phyloP scores from a whole-genome alignment of 192 early-diverging fungal genomes.

The Entomortierella chlamydospora region DNA sequence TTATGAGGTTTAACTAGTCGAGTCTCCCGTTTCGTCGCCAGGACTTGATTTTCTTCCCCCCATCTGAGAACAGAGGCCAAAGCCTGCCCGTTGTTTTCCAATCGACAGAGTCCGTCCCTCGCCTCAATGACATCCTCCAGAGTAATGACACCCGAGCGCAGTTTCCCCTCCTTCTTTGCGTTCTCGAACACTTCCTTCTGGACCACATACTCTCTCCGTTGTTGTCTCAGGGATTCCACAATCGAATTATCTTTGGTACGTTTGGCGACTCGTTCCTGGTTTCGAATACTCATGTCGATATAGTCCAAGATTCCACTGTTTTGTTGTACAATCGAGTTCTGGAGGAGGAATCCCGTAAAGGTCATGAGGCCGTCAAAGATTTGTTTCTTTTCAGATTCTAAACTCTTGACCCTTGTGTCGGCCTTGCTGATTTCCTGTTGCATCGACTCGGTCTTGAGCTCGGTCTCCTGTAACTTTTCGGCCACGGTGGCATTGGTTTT shows the following conservation, averaged over 20 bases:
- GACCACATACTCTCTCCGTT: constrained; percentile 9
- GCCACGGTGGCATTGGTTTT: too few relatives aligned
- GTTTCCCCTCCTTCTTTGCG: constrained; percentile 11
- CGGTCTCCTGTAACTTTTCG: constrained; percentile 9
- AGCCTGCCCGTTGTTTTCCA: constrained; percentile 32
- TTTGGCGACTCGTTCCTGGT: constrained; percentile 13
- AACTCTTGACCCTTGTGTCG: neutral
- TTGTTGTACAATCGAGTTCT: constrained; percentile 44
- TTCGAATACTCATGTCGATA: constrained; percentile 35
- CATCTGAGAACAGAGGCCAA: constrained; percentile 18
- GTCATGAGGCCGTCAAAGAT: constrained; percentile 22
- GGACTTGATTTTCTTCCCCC: constrained; percentile 19
- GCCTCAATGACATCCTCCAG: constrained; percentile 6
- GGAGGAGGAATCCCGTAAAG: constrained; percentile 39
- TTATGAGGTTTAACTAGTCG: too few relatives aligned
- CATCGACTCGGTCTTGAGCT: constrained; percentile 1
- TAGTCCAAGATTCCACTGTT: constrained; percentile 34
- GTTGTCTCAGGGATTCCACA: constrained; percentile 5
- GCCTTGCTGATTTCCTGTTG: constrained; percentile 12
- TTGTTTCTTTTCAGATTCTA: constrained; percentile 23
- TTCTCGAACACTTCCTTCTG: constrained; percentile 32
- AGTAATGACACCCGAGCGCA: constrained; percentile 5
- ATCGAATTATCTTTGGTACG: constrained; percentile 18
- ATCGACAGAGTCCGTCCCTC: constrained; percentile 21
- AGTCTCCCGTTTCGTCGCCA: constrained; percentile 8